Conservation (phyloP, 2,329 filamentous ascomycete species). For the Rhynchosporium agropyri region DNA sequence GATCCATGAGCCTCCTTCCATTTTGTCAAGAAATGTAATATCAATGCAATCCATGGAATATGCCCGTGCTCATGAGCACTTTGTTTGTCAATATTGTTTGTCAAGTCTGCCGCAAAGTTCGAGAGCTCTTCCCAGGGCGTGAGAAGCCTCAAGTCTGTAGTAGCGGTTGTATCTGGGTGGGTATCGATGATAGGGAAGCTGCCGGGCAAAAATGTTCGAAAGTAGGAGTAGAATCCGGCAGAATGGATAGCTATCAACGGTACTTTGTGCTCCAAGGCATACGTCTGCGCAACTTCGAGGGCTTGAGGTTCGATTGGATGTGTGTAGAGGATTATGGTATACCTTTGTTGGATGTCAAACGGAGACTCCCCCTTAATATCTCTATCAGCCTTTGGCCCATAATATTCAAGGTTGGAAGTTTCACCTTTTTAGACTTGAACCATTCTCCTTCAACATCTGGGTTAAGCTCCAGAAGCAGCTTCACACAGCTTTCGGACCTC, state of each 20-base stretch:
- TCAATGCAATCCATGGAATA: conserved; percentile 80
- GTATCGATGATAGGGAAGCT: conserved; percentile 93
- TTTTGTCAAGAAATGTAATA: conserved; percentile 78
- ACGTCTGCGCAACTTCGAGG: conserved; percentile 52
- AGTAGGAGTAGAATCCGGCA: conserved; percentile 89
- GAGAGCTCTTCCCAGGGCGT: conserved; percentile 83
- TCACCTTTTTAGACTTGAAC: conserved; percentile 55
- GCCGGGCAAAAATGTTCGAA: conserved; percentile 76
- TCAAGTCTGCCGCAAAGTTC: conserved; percentile 67
- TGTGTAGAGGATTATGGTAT: conserved; percentile 63
- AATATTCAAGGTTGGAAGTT: not conserved
- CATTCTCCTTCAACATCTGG: conserved; percentile 85
- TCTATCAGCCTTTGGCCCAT: not conserved
- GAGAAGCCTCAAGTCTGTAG: conserved; percentile 80
- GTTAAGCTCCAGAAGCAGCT: conserved; percentile 83
- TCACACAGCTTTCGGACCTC: conserved; percentile 76
- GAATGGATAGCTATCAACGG: conserved; percentile 84
- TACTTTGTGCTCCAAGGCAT: conserved; percentile 59
- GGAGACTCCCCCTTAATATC: conserved; percentile 25
- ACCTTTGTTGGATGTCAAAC: conserved; percentile 46
- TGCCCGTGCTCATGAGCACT: conserved; percentile 86
- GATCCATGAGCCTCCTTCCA: conserved; percentile 78
- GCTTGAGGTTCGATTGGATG: conserved; percentile 58
- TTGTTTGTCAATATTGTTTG: conserved; percentile 68
- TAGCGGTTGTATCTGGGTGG: conserved; percentile 85